A percentile compares a stretch with the other conserved stretches of the same genome.
Conservation (phyloP, 2,329 filamentous ascomycete species). For the Aspergillus aculeatus region DNA sequence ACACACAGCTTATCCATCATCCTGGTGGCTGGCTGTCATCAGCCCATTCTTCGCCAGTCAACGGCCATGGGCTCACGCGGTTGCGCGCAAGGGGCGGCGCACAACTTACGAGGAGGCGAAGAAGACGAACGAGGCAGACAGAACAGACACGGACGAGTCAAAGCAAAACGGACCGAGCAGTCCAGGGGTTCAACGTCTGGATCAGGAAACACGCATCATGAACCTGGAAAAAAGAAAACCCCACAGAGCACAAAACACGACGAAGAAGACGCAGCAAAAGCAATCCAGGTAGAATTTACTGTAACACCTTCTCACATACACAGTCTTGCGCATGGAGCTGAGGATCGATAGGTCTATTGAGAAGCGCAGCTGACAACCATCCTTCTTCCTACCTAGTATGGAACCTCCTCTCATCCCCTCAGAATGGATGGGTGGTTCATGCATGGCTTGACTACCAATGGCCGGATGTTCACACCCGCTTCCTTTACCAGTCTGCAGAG, state of each 20-base stretch:
- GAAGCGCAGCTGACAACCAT: constrained; percentile 14
- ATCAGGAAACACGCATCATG: neutral
- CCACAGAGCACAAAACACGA: neutral
- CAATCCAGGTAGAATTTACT: neutral
- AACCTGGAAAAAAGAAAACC: neutral
- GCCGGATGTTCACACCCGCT: neutral
- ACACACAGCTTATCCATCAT: constrained; percentile 11
- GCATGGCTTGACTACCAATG: constrained; percentile 10
- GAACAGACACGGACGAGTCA: neutral
- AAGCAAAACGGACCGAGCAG: neutral
- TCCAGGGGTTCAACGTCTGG: neutral
- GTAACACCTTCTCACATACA: neutral
- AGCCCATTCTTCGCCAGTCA: constrained; percentile 3
- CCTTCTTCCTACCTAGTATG: constrained; percentile 7
- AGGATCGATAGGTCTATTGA: constrained; percentile 20
- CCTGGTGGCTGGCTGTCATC: constrained; percentile 20
- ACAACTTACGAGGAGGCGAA: constrained; percentile 3
- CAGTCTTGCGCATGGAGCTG: constrained; percentile 6
- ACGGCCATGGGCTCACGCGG: constrained; percentile 12
- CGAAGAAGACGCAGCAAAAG: neutral
- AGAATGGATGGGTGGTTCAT: constrained; percentile 16
- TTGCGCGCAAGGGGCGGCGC: constrained; percentile 12
- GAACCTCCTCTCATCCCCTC: constrained; percentile 1
- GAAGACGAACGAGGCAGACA: neutral
- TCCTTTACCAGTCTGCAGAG: neutral